phyloP scores from a whole-genome alignment of 2,329 filamentous ascomycete genomes.

The Colletotrichum karsti region DNA sequence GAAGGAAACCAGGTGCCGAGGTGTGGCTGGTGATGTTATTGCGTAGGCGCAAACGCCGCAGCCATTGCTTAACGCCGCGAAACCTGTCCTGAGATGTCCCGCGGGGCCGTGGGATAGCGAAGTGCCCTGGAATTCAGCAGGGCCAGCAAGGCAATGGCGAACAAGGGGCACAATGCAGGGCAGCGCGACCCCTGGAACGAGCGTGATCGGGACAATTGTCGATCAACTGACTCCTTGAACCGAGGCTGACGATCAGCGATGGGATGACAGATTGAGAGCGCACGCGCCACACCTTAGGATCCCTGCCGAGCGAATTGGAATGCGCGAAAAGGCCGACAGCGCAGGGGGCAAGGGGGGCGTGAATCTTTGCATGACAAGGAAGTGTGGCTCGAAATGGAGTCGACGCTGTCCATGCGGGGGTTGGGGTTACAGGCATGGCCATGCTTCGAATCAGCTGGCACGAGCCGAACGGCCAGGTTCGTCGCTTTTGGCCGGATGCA shows the following conservation, averaged over 20 bases:
- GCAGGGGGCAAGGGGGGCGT: neutral
- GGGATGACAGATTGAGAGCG: constrained; percentile 24
- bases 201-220: constrained; percentile 22
- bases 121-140: neutral
- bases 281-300: constrained; percentile 21
- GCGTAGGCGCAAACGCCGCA: neutral
- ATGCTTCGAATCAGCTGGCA: constrained; percentile 14
- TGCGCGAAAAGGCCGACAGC: neutral
- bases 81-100: no score
- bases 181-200: constrained; percentile 11
- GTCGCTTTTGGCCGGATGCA: neutral
- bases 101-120: neutral
- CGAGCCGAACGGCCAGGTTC: constrained; percentile 10
- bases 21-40: constrained; percentile 17
- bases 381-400: constrained; percentile 9
- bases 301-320: constrained; percentile 19
- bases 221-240: constrained; percentile 26
- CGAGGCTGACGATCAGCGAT: constrained; percentile 29
- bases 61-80: neutral
- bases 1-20: neutral
- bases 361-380: neutral
- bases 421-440: neutral
- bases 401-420: constrained; percentile 18
- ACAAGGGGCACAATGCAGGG: constrained; percentile 18
- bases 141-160: neutral